Evolutionary conservation across 176 grass and related monocot species (phyloP).

Genomic region (Lolium rigidum): DNA sequence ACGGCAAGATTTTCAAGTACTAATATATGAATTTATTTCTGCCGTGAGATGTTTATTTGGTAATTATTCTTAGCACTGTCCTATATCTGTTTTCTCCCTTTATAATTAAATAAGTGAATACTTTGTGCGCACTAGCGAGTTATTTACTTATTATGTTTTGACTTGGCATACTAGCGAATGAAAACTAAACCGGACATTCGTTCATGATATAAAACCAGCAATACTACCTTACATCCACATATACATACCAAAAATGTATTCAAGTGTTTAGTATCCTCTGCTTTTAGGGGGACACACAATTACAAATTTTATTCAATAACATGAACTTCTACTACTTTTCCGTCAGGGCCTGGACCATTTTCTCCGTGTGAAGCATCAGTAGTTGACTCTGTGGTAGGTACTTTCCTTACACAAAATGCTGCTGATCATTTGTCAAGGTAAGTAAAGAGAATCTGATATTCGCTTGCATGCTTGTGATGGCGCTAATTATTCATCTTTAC

Average conservation of each 20-base stretch:
- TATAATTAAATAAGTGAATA: too few species aligned
- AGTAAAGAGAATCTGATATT: neutral
- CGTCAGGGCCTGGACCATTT: constrained; percentile 47
- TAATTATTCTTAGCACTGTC: too few species aligned
- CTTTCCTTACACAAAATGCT: constrained; percentile 56
- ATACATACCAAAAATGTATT: neutral
- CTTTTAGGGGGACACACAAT: neutral
- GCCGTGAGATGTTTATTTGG: too few species aligned
- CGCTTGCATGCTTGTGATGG: constrained; percentile 13
- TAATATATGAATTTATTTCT: too few species aligned
- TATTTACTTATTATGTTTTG: too few species aligned
- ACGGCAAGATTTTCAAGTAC: too few species aligned
- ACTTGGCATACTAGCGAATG: neutral
- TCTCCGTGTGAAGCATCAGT: constrained; percentile 53
- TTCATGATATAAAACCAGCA: neutral
- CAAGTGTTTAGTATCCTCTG: neutral
- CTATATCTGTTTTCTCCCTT: too few species aligned
- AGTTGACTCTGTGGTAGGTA: constrained; percentile 53
- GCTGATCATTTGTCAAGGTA: constrained; percentile 60
- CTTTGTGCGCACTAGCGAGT: too few species aligned
- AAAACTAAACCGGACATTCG: neutral
- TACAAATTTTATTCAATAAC: constrained; percentile 31
- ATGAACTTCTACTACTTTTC: constrained; percentile 25
- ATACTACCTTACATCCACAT: constrained; percentile 5
- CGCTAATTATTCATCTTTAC: neutral